These are phyloP conservation scores for Trichothecium sympodiale DNA, from an alignment of 2,329 filamentous ascomycete species.

Conservation along the genomic window DNA sequence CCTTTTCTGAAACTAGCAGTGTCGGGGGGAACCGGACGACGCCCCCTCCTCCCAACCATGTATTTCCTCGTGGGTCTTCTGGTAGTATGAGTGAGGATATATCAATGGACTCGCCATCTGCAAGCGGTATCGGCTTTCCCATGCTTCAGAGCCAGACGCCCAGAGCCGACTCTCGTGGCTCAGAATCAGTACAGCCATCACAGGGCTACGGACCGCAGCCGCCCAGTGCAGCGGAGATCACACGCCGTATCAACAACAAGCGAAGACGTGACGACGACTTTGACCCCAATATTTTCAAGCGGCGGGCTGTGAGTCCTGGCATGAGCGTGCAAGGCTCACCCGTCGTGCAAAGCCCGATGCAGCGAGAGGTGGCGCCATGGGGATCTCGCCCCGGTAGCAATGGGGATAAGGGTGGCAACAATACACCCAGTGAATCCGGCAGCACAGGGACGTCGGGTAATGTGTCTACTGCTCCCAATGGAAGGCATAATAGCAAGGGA, in stretches of 20 bases:
- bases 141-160: slow-evolving; percentile 7
- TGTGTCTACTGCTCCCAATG: neutral
- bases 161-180: slow-evolving; percentile 8
- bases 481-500: slow-evolving; percentile 32
- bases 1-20: slow-evolving; percentile 58
- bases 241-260: slow-evolving; percentile 68
- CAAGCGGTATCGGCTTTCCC: slow-evolving; percentile 21
- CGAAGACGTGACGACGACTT: slow-evolving; percentile 87
- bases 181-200: slow-evolving; percentile 6
- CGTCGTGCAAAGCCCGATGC: slow-evolving; percentile 71
- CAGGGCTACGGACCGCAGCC: slow-evolving; percentile 11
- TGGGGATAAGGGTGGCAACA: slow-evolving; percentile 38
- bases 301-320: slow-evolving; percentile 81
- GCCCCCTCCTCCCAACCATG: slow-evolving; percentile 46
- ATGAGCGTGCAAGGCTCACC: slow-evolving; percentile 88
- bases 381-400: slow-evolving; percentile 58
- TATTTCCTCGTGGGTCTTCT: slow-evolving; percentile 45
- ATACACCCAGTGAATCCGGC: slow-evolving; percentile 40
- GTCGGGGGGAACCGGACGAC: slow-evolving; percentile 39
- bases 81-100: slow-evolving; percentile 58
- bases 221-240: slow-evolving; percentile 64
- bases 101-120: slow-evolving; percentile 58
- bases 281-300: slow-evolving; percentile 78
- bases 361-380: slow-evolving; percentile 61
- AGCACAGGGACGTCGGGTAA: slow-evolving; percentile 21